Evolutionary conservation across 768 basidiomycete species (phyloP), one percentile per base, ranked within the genome.

Genomic region (Mycena epipterygia): DNA sequence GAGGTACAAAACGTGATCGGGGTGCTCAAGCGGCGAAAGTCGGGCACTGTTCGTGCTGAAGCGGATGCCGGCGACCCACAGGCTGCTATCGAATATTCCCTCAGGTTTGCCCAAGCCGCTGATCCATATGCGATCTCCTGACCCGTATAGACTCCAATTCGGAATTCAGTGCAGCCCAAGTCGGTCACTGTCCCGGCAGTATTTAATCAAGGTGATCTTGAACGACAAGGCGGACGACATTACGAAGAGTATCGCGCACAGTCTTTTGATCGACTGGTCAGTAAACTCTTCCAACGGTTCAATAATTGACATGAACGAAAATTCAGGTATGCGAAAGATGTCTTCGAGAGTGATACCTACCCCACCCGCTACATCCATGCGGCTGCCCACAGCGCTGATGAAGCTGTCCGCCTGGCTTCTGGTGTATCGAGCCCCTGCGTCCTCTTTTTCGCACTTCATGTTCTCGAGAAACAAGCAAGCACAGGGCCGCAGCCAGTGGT

Each of bases 261-360:
- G 67, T 5, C 68, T 75, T 35, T 30, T 74, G 17, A 70, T 75
- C 17, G 71, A 75, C 12, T 74, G 71, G 75, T 64, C 56, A 39
- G 11, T n/a, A 5, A 58, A 2, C n/a, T n/a, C 37, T 32, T 52
- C 29, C 16, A 32, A 6, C 17, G 8, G 12, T 29, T 51, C 16
- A 30, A 52, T 52, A 12, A 29, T 30, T 12, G 51, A 3, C 5
- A 29, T 11, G 23, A 19, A 29, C 3, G 8, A 30, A 27, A 16
- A 29, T 2, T 16, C 27, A 52, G 51, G 51, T 52, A 52, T 32
- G 13, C 9, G 29, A 5, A 52, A 2, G n/a, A n/a, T n/a, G 51
- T 41, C 33, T 53, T 56, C 21, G 16, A 48, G 0, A 8, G 9
- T 9, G 30, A 2, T 11, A 8, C 51, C 27, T 11, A 67, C n/a